Evolutionary conservation across 108 stramenopile genomes (phyloP), one percentile per base, ranked within the genome.

Genomic region (Cylindrotheca fusiformis): DNA sequence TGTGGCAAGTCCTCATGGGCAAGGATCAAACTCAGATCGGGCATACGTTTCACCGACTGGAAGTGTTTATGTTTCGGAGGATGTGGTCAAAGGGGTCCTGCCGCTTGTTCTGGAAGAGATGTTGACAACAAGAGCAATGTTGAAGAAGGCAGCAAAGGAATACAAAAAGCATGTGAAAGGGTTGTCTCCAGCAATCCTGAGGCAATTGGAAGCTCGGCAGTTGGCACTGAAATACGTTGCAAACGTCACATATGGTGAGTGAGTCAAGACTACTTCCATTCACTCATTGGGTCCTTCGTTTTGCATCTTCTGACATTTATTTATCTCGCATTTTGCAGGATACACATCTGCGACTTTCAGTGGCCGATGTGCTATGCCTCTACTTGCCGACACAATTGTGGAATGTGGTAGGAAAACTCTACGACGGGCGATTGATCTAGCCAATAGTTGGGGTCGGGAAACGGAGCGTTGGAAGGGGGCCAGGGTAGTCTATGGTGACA

Each of bases 361-460:
- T 53, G 99, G 99, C 3, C 76, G 99, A 30, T 96, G 91, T 61
- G 97, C 97, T 4, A 89, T 94, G 77, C 91, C 97, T 18, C 77
- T 97, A 45, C 78, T 99, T 24, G 99, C 99, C 6, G 98, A 98
- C 65, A 85, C 97, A 6, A 99, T 99, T 55, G 99, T 99, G 19
- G 90, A 95, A 60, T 94, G 87, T 47, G 97, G 96, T 0, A 60
- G 97, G 29, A 58, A 82, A 51, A 95, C 95, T 8, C 77, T 99
- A 45, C 80, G 82, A 53, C 79, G 76, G 52, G 91, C 95, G 52
- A 96, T 98, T n/a, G 61, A 76, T 26, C 56, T 90, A 19, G 95
- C 90, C 22, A 91, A 91, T 63, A 68, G 57, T 22, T 86, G 90
- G 93, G 92, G 91, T 26, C 65, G 63, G 60, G 82, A 80, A 6